Conservation (phyloP, 163 green algal species). For the Scenedesmus sp. region DNA sequence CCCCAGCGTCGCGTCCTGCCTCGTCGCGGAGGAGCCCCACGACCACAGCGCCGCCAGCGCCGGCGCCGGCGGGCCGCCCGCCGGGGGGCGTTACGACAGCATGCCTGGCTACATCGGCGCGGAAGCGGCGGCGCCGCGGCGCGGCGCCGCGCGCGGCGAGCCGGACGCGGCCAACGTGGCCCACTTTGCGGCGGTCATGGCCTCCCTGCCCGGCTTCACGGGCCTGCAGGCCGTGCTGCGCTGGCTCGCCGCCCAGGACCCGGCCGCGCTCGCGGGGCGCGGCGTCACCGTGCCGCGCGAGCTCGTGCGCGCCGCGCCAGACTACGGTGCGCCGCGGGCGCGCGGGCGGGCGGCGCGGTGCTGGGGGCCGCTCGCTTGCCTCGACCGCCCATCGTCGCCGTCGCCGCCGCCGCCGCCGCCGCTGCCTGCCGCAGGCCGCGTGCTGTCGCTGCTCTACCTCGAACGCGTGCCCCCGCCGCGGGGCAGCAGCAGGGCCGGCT, state of each 20-base stretch:
- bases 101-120: constrained; percentile 1
- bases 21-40: constrained; percentile 33
- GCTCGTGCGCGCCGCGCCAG: neutral
- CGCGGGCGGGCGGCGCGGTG: too few species aligned
- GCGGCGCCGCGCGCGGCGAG: neutral
- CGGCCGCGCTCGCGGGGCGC: neutral
- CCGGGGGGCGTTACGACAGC: neutral
- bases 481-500: neutral
- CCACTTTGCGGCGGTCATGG: constrained; percentile 22
- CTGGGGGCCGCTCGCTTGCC: too few species aligned
- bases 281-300: constrained; percentile 20
- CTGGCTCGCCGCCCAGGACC: constrained; percentile 15
- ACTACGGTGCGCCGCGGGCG: constrained; percentile 22
- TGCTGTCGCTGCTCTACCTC: too few species aligned
- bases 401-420: too few species aligned
- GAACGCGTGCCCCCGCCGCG: too few species aligned
- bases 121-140: neutral
- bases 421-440: too few species aligned
- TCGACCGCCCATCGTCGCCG: too few species aligned
- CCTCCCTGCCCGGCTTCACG: neutral
- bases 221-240: neutral
- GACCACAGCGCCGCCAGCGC: constrained; percentile 4
- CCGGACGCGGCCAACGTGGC: constrained; percentile 21
- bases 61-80: neutral
- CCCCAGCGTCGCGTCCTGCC: constrained; percentile 47